A percentile compares a stretch with the other conserved stretches of the same genome.
phyloP scores from a whole-genome alignment of 2,329 filamentous ascomycete genomes.

The Dactylonectria estremocensis region DNA sequence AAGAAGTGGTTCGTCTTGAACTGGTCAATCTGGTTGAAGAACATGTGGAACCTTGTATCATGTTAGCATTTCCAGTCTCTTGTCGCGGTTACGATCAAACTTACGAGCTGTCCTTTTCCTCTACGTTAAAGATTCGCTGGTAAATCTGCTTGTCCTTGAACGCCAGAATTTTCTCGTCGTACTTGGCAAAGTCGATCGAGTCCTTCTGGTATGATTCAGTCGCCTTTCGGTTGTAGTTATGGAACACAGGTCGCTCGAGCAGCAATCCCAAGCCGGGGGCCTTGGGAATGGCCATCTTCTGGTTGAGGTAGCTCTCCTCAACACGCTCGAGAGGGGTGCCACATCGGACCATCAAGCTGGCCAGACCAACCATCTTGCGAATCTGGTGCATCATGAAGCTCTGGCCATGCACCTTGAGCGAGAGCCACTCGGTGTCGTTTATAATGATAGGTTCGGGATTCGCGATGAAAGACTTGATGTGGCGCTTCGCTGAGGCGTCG shows the following conservation, averaged over 20 bases:
- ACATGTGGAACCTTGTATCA: slow-evolving; percentile 76
- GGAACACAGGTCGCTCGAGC: slow-evolving; percentile 92
- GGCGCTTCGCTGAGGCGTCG: slow-evolving; percentile 88
- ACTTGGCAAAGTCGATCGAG: slow-evolving; percentile 84
- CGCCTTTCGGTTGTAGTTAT: slow-evolving; percentile 86
- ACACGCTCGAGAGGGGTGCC: slow-evolving; percentile 83
- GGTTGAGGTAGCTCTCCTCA: slow-evolving; percentile 78
- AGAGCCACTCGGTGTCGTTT: slow-evolving; percentile 94
- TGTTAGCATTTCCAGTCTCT: slow-evolving; percentile 32
- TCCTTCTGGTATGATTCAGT: slow-evolving; percentile 74
- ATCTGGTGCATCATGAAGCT: slow-evolving; percentile 99
- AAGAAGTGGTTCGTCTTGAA: slow-evolving; percentile 81
- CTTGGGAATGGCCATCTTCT: slow-evolving; percentile 91
- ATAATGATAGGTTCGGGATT: slow-evolving; percentile 85
- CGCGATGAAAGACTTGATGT: slow-evolving; percentile 92
- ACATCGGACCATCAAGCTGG: slow-evolving; percentile 85
- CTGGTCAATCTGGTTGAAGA: slow-evolving; percentile 85
- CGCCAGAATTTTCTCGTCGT: slow-evolving; percentile 82
- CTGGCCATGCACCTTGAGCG: slow-evolving; percentile 95
- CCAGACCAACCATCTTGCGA: slow-evolving; percentile 98
- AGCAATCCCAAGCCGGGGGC: slow-evolving; percentile 90
- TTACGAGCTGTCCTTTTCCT: slow-evolving; percentile 89
- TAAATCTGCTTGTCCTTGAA: slow-evolving; percentile 97
- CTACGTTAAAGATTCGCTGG: slow-evolving; percentile 89
- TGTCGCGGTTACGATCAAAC: slow-evolving; percentile 53